Evolutionary conservation across 2,329 filamentous ascomycete genomes (phyloP).

Genomic region (Fusarium avenaceum): DNA sequence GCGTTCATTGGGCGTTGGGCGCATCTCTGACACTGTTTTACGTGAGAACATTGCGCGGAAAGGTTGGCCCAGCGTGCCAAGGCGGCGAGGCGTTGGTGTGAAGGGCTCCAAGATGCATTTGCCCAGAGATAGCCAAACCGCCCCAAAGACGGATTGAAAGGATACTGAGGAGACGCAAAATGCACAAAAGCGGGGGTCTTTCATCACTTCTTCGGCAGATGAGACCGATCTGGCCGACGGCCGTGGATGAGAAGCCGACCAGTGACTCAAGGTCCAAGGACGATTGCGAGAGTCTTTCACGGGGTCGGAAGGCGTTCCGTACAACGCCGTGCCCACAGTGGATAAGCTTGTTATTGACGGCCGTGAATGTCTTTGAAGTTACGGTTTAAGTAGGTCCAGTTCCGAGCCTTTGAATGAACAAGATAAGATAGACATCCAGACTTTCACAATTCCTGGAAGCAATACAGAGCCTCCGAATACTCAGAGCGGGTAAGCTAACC

Average conservation of each 20-base stretch:
- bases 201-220: conserved; percentile 40
- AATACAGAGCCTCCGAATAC: conserved; percentile 22
- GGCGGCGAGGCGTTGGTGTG: conserved; percentile 45
- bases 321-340: conserved; percentile 38
- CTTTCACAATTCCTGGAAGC: conserved; percentile 19
- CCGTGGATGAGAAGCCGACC: conserved; percentile 15
- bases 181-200: conserved; percentile 20
- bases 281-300: conserved; percentile 18
- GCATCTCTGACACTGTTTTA: conserved; percentile 22
- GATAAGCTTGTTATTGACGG: conserved; percentile 21
- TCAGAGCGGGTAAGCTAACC: conserved; percentile 14
- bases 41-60: conserved; percentile 33
- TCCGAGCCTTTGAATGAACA: conserved; percentile 14
- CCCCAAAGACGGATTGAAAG: conserved; percentile 13
- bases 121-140: conserved; percentile 26
- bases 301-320: conserved; percentile 36
- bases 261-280: conserved; percentile 31
- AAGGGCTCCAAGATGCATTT: conserved; percentile 22
- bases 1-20: conserved; percentile 37
- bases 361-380: conserved; percentile 4
- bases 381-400: conserved; percentile 20
- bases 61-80: conserved; percentile 40
- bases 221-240: conserved; percentile 36
- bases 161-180: conserved; percentile 28
- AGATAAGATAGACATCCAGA: conserved; percentile 37